Evolutionary conservation across 352 stramenopile species (phyloP), one percentile per base, ranked within the genome.

Genomic region (Albugo laibachii): DNA sequence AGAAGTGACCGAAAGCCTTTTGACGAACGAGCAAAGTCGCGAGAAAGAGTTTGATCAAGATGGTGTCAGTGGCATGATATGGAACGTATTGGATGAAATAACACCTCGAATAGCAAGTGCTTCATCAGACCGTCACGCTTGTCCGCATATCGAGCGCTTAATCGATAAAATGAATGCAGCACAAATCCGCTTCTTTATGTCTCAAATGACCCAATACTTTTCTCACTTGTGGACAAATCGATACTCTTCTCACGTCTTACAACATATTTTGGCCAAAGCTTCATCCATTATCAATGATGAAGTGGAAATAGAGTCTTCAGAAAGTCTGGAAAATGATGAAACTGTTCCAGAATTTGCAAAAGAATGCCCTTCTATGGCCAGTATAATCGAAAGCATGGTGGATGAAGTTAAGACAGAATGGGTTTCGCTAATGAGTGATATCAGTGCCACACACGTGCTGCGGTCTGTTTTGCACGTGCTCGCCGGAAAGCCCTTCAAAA

Each of bases 151-250:
- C 19, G 76, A 88, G 45, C 58, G 67, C 43, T 71, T 85, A 18
- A 36, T 88, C 49, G 69, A 69, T 41, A 76, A 76, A 42, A 84
- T 85, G 68, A 80, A 52, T 42, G 62, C 75, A 42, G 60, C 55
- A 0, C 76, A 88, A 49, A 58, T 88, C 39, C 70, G 73, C 13
- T 88, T 70, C 47, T 61, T 88, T 44, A 54, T 85, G 43, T 65
- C 69, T 55, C 85, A 88, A 58, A 84, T 88, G 70, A 53, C 63
- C 21, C 71, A 72, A 40, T 88, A 88, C 53, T 62, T 75, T 42
- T 83, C 70, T 45, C 76, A 88, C 36, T 52, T 88, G 42, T 88
- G 76, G 76, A 88, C 76, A 20, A 88, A 88, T 47, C 76, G 76
- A 20, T 88, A 88, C 63, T 88, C 76, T 46, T 88, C 76, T 11